Evolutionary conservation across 2,329 filamentous ascomycete genomes (phyloP).

Genomic region (Parasarocladium wereldwijsianum): DNA sequence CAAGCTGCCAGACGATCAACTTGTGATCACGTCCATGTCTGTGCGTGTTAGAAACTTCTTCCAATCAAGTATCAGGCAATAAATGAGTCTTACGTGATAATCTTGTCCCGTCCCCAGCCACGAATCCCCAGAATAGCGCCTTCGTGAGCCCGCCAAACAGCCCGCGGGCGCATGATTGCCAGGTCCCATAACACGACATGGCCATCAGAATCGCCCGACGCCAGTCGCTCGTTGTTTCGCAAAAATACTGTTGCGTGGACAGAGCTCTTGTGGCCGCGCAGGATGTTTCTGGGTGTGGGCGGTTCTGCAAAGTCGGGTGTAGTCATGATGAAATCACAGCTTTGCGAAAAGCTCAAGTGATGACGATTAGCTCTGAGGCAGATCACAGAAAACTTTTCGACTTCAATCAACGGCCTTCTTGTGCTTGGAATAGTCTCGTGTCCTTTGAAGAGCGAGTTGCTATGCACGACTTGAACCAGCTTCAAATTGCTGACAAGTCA

Average conservation of each 20-base stretch:
- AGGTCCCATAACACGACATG: constrained; percentile 81
- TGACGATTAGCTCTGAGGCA: too few species aligned
- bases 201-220: constrained; percentile 81
- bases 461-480: too few species aligned
- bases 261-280: constrained; percentile 72
- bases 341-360: too few species aligned
- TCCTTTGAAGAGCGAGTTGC: too few species aligned
- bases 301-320: too few species aligned
- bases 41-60: background rate
- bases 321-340: constrained; percentile 15
- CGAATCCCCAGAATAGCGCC: constrained; percentile 61
- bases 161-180: constrained; percentile 62
- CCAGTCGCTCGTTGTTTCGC: constrained; percentile 56
- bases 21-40: constrained; percentile 87
- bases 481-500: too few species aligned
- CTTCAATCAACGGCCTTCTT: too few species aligned
- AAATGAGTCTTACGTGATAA: constrained; percentile 62
- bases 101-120: constrained; percentile 53
- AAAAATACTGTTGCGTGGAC: constrained; percentile 68
- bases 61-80: background rate
- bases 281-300: constrained; percentile 42
- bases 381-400: too few species aligned
- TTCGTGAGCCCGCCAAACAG: constrained; percentile 77
- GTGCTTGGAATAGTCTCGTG: too few species aligned
- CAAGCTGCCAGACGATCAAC: constrained; percentile 71